phyloP scores from a whole-genome alignment of 768 basidiomycete genomes.

The Pisolithus marmoratus region DNA sequence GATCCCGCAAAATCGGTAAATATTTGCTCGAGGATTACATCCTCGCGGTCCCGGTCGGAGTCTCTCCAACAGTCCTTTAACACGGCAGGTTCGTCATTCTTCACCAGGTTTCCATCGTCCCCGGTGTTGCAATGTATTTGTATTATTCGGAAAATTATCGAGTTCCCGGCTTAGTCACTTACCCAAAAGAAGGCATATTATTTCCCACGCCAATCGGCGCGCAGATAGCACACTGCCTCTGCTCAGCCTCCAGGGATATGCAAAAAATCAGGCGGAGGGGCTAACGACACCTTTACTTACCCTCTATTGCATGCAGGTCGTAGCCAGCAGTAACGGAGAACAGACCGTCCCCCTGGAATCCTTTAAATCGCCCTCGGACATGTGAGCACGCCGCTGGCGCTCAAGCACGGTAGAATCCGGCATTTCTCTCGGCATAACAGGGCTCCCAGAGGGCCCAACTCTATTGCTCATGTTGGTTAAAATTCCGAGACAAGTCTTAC shows the following conservation, averaged over 20 bases:
- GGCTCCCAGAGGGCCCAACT: conserved; percentile 12
- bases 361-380: conserved; percentile 4
- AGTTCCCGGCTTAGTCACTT: background rate
- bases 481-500: conserved; percentile 1
- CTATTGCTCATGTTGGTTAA: conserved; percentile 5
- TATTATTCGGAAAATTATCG: background rate
- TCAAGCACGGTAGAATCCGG: conserved; percentile 29
- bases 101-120: background rate
- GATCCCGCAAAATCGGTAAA: background rate
- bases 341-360: conserved; percentile 1
- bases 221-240: conserved; percentile 24
- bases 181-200: background rate
- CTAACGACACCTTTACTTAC: background rate
- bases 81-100: background rate
- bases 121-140: background rate
- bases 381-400: conserved; percentile 13
- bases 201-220: conserved; percentile 19
- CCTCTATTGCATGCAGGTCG: conserved; percentile 10
- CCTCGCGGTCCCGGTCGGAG: background rate
- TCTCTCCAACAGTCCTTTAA: background rate
- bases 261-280: background rate
- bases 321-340: conserved; percentile 2
- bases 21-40: background rate
- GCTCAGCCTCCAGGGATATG: conserved; percentile 2
- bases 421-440: conserved; percentile 24